Conservation (phyloP, 176 grass and related monocot genomes). For the Carex kokanica region DNA sequence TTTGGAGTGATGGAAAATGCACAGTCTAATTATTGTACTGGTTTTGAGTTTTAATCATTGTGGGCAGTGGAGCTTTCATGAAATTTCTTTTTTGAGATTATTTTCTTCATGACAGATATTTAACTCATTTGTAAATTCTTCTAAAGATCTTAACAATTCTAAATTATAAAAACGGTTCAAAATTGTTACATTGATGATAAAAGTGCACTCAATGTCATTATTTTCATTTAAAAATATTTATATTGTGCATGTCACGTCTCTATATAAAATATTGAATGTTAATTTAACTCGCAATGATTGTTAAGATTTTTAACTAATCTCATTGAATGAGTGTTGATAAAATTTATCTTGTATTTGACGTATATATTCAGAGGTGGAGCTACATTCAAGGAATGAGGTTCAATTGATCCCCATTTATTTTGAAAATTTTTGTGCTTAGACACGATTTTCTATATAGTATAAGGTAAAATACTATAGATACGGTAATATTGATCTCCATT, state of each 20-base stretch:
- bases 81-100: background rate
- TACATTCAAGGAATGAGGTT: too few species aligned
- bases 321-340: background rate
- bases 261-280: background rate
- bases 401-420: too few species aligned
- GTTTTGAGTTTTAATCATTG: background rate
- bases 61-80: background rate
- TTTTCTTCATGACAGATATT: background rate
- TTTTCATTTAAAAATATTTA: too few species aligned
- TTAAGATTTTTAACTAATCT: too few species aligned
- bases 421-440: too few species aligned
- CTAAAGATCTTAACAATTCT: background rate
- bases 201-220: background rate
- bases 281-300: too few species aligned
- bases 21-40: background rate
- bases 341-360: background rate
- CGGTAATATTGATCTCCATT: too few species aligned
- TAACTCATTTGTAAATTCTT: background rate
- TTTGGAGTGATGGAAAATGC: background rate
- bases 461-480: too few species aligned
- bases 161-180: background rate
- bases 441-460: too few species aligned
- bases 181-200: background rate
- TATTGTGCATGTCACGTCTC: background rate
- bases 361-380: too few species aligned